Base-by-base conservation (phyloP, 208 protist genomes). In the Wallacemonas sp. region DNA sequence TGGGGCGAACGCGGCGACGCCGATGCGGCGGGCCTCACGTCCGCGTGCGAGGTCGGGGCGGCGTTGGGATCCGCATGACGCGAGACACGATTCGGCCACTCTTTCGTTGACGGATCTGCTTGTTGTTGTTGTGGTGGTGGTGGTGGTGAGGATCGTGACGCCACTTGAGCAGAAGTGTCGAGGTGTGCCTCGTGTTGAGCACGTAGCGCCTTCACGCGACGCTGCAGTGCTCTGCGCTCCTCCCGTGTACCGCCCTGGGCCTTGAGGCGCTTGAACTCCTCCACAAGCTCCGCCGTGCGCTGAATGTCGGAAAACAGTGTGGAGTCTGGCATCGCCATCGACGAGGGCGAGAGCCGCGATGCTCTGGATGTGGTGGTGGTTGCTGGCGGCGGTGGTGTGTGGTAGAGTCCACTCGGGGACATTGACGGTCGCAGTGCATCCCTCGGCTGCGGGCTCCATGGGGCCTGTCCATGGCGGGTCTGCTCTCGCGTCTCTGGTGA, bases 221-320 rank as follows among this genome's bases (percentile, higher is more conserved):
- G 55, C 26, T 64, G 45, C n/a, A 84, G 62, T 33, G 62, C 47
- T 17, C 58, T 31, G 6, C 75, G 65, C 39, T 62, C 65, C 31
- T 65, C 69, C 31, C 65, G 64, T n/a, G 55, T 77, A 31, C 72
- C 72, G 64, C 78, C 78, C 39, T 77, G 30, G 9, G 66, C 70
- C 54, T 80, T 79, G 27, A 84, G 61, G 2, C 66, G 64, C 19
- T 65, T 47, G 49, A 80, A 72, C 47, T 84, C 72, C 21, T 68
- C 36, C 39, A 84, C 72, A 11, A 84, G 61, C 38, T 76, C 46
- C 33, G 70, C 73, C 3, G 73, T 84, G 17, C 64, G 63, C 33
- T 69, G 60, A 49, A 84, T 84, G 53, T 84, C 78, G 1, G 71
- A 44, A 9, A 84, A 63, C 15, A 83, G 68, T 17, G 77, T 56